These are phyloP conservation scores for Ophiognomonia clavigignenti-juglandacearum DNA, from an alignment of 2,329 filamentous ascomycete genomes.

Conservation along the genomic window DNA sequence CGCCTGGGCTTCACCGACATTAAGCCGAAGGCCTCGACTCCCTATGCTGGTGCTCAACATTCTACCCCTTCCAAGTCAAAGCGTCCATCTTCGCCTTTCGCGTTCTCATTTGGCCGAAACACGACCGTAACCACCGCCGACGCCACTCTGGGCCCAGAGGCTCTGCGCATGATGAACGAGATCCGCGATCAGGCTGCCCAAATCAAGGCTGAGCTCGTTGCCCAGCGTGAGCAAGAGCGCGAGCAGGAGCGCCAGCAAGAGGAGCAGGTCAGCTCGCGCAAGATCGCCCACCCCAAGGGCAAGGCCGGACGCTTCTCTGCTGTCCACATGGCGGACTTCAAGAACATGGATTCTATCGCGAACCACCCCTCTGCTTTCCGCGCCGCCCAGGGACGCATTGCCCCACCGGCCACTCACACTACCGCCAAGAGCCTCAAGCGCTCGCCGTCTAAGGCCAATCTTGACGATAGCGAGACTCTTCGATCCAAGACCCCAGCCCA, in stretches of 20 bases:
- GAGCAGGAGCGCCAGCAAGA: conserved; percentile 40
- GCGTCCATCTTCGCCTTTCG: conserved; percentile 55
- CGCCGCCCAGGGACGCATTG: conserved; percentile 47
- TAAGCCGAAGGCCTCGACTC: conserved; percentile 44
- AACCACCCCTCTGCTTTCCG: conserved; percentile 78
- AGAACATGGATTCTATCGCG: conserved; percentile 96
- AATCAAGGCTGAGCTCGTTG: conserved; percentile 64
- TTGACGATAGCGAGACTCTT: conserved; percentile 54
- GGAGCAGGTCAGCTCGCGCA: conserved; percentile 48
- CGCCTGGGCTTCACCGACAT: conserved; percentile 79
- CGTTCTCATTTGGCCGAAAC: conserved; percentile 57
- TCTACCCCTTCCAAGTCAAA: conserved; percentile 60
- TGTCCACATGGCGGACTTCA: conserved; percentile 81
- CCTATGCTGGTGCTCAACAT: conserved; percentile 33
- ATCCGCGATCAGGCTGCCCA: conserved; percentile 67
- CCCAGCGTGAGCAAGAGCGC: conserved; percentile 54
- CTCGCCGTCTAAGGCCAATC: conserved; percentile 45
- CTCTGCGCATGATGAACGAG: conserved; percentile 57
- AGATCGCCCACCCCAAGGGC: conserved; percentile 75
- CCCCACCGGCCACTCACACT: conserved; percentile 33
- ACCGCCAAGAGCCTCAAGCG: conserved; percentile 43
- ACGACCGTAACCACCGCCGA: conserved; percentile 27
- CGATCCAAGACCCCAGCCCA: conserved; percentile 34
- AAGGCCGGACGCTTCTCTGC: conserved; percentile 77
- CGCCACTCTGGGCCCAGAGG: conserved; percentile 55